A percentile compares a stretch with the other conserved stretches of the same genome.
Evolutionary conservation across 2,329 filamentous ascomycete genomes (phyloP).

Genomic region (Lomentospora prolificans): DNA sequence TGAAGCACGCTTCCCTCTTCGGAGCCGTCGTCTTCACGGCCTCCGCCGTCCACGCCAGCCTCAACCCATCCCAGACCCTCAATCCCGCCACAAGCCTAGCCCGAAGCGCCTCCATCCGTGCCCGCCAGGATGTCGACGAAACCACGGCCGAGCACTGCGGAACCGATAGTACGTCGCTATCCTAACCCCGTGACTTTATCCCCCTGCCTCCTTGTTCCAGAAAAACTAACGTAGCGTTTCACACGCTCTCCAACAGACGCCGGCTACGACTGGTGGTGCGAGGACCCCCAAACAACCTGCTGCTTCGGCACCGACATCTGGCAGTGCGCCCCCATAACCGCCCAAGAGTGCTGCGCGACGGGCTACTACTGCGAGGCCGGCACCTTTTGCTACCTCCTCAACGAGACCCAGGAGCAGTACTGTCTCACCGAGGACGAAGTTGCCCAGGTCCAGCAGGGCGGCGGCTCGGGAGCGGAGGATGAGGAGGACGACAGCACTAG

Average conservation of each 20-base stretch:
- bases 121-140: background rate
- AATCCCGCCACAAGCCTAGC: background rate
- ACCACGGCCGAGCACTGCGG: constrained; percentile 2
- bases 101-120: background rate
- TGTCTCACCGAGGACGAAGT: constrained; percentile 6
- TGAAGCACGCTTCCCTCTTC: background rate
- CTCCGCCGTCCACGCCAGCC: background rate
- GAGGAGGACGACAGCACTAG: background rate
- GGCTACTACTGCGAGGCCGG: constrained; percentile 14
- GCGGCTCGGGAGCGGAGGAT: background rate
- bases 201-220: background rate
- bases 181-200: no score
- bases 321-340: constrained; percentile 13
- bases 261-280: constrained; percentile 11
- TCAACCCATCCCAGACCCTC: background rate
- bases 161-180: background rate
- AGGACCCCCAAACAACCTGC: constrained; percentile 9
- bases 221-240: no score
- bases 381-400: constrained; percentile 10
- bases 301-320: constrained; percentile 12
- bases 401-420: constrained; percentile 6
- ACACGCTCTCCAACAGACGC: constrained; percentile 7
- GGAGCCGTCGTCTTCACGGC: background rate
- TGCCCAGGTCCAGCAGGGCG: background rate
- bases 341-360: constrained; percentile 13